Base-by-base conservation (phyloP, 1,284 basidiomycete species). In the Cystobasidium slooffiae region DNA sequence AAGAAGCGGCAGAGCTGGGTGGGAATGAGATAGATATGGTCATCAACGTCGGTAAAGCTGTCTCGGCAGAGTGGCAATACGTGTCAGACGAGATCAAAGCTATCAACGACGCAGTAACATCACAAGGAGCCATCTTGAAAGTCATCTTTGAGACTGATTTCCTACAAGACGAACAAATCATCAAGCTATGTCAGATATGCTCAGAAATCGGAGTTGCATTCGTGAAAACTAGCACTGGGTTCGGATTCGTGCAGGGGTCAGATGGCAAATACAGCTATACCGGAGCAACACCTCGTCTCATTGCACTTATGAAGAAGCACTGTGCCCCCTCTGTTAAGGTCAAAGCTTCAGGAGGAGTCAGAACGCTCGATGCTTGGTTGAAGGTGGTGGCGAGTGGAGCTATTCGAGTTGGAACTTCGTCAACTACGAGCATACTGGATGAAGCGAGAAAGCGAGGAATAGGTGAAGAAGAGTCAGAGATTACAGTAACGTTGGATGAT, bases 111-210 rank as follows among this genome's bases (percentile, higher is more conserved):
- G 78, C 78, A 16, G 78, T 79, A 8, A 69, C 72, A 47, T 62
- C 55, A 20, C 44, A 62, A 20, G 76, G 74, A 14, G 77, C 77
- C 14, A 79, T 78, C 39, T 65, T 79, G n/a, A 79, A 79, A 66
- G 78, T 79, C 41, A 79, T 79, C 12, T 79, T 78, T 66, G 78
- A 79, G 75, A 79, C 77, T 44, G 77, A 77, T 55, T 78, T 77
- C 49, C 74, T 79, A 31, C 47, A 78, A 55, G 75, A 77, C 53
- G 65, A 73, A 52, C 76, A 78, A 22, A 78, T 79, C 53, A 75
- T 77, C 62, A 76, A 78, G 52, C 67, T 79, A 18, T 78, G 77
- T 61, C 67, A 78, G 58, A 79, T 79, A 53, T 79, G 78, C 72
- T 74, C 76, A 1, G 55, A 64, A 47, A 73, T 79, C 24, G 74